These are phyloP conservation scores for Lotus japonicus DNA, from an alignment of 306 rosid species.

Conservation along the genomic window DNA sequence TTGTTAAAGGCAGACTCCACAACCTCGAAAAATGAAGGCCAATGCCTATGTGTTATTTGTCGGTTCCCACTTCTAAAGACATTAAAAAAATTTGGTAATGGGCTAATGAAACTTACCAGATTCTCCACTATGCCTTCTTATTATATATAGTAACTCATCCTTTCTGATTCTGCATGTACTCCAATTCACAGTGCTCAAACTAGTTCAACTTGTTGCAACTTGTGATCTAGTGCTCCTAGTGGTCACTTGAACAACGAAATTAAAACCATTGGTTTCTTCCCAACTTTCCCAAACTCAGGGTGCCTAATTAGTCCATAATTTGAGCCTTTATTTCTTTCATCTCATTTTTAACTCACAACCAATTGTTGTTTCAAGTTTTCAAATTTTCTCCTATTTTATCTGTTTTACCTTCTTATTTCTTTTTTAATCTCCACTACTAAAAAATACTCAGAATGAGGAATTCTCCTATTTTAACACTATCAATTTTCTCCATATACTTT, in stretches of 20 bases:
- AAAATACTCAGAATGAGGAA: constrained; percentile 34
- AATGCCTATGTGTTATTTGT: constrained; percentile 42
- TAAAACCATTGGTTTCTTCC: constrained; percentile 11
- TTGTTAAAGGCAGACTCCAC: constrained; percentile 49
- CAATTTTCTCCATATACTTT: constrained; percentile 28
- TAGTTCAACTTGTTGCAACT: constrained; percentile 23
- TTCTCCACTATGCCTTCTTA: constrained; percentile 40
- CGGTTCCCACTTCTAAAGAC: constrained; percentile 59
- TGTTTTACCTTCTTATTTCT: background rate
- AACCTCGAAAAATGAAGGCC: constrained; percentile 25
- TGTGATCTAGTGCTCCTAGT: constrained; percentile 21
- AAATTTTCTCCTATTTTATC: background rate
- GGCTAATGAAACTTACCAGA: constrained; percentile 33
- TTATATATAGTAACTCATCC: constrained; percentile 37
- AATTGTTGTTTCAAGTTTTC: too few relatives aligned
- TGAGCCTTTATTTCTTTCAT: constrained; percentile 15
- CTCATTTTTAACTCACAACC: constrained; percentile 19
- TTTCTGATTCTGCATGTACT: constrained; percentile 40
- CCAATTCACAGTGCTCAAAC: constrained; percentile 20
- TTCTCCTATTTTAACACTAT: constrained; percentile 15
- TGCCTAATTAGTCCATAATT: constrained; percentile 2
- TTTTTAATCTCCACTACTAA: background rate
- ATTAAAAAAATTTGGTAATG: constrained; percentile 23
- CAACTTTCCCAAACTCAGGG: constrained; percentile 30
- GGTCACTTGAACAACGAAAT: constrained; percentile 1